phyloP scores from a whole-genome alignment of 768 basidiomycete species.

The Rhodosporidiobolus odoratus region DNA sequence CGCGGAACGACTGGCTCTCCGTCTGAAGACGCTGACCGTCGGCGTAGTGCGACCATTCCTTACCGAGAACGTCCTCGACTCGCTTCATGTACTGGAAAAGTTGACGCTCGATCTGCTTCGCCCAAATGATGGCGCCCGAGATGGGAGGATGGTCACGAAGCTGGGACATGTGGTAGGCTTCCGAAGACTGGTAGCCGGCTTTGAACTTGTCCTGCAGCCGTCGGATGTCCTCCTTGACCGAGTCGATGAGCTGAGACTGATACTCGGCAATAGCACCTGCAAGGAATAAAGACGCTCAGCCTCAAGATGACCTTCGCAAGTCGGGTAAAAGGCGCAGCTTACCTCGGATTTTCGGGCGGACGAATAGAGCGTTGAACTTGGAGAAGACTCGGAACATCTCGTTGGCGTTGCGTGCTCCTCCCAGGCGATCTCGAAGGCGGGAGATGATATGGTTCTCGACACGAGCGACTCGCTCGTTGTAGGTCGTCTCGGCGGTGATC shows the following conservation, averaged over 20 bases:
- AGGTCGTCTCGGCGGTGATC: conserved; percentile 94
- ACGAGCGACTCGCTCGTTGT: conserved; percentile 92
- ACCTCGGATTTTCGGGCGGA: conserved; percentile 74
- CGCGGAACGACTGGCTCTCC: conserved; percentile 83
- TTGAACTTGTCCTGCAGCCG: conserved; percentile 96
- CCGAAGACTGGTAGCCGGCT: conserved; percentile 88
- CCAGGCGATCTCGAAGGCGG: conserved; percentile 78
- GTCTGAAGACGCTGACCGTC: conserved; percentile 95
- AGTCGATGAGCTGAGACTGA: conserved; percentile 96
- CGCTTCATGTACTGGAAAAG: conserved; percentile 96
- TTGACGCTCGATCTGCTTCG: conserved; percentile 95
- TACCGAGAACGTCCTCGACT: conserved; percentile 92
- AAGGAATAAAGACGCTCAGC: neutral
- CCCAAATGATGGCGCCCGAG: conserved; percentile 97
- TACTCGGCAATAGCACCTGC: conserved; percentile 97
- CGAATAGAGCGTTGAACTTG: conserved; percentile 95
- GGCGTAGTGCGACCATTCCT: conserved; percentile 98
- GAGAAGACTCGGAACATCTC: conserved; percentile 99
- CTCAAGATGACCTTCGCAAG: neutral
- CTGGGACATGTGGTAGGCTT: conserved; percentile 81
- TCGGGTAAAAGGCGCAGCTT: neutral
- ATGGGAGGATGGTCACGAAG: conserved; percentile 99
- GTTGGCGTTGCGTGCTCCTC: conserved; percentile 92
- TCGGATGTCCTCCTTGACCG: conserved; percentile 97
- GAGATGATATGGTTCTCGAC: conserved; percentile 99